phyloP scores from a whole-genome alignment of 805 yeast genomes.

The Zygosaccharomyces pseudorouxii region DNA sequence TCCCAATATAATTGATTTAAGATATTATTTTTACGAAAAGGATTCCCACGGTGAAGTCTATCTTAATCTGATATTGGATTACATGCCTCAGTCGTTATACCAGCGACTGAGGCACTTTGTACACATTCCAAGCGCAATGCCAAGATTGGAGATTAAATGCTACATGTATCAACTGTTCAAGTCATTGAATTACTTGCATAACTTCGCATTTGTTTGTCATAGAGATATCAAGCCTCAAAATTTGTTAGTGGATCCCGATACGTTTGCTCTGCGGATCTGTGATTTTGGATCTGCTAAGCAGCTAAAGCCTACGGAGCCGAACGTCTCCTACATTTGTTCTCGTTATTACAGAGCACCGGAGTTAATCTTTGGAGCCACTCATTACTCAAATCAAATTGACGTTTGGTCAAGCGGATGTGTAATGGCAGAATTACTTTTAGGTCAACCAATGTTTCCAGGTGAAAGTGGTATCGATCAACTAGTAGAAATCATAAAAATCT shows the following conservation, averaged over 20 bases:
- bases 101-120: conserved; percentile 85
- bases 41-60: conserved; percentile 55
- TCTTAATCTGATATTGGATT: conserved; percentile 84
- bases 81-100: conserved; percentile 92
- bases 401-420: conserved; percentile 98
- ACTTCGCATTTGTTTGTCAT: conserved; percentile 76
- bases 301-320: conserved; percentile 84
- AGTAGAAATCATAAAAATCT: conserved; percentile 90
- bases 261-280: conserved; percentile 84
- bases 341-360: conserved; percentile 97
- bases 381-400: conserved; percentile 94
- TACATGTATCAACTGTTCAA: conserved; percentile 76
- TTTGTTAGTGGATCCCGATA: conserved; percentile 73
- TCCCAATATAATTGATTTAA: conserved; percentile 79
- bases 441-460: conserved; percentile 97
- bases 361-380: conserved; percentile 92
- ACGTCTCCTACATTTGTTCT: conserved; percentile 93
- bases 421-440: conserved; percentile 91
- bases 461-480: conserved; percentile 96
- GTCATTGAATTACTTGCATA: conserved; percentile 73
- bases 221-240: conserved; percentile 95
- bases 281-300: conserved; percentile 96
- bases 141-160: conserved; percentile 78
- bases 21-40: conserved; percentile 82
- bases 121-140: conserved; percentile 72